Evolutionary conservation across 2,329 filamentous ascomycete genomes (phyloP).

Genomic region (Microdochium paspali): DNA sequence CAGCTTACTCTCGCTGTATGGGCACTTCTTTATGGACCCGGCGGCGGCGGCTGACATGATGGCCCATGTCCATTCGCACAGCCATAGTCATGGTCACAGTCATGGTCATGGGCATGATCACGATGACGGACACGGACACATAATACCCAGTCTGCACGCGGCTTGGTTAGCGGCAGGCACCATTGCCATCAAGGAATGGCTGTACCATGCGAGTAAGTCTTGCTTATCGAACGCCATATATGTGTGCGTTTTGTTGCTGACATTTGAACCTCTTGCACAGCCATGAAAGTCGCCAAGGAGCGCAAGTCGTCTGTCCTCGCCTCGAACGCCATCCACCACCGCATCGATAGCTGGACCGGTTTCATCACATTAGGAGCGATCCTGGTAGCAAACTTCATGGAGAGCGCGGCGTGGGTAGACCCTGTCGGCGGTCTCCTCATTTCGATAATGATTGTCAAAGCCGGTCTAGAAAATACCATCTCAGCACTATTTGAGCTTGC

Average conservation of each 20-base stretch:
- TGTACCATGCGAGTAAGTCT: conserved; percentile 89
- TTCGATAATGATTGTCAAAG: conserved; percentile 85
- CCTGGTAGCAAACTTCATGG: conserved; percentile 76
- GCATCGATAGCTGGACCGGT: conserved; percentile 89
- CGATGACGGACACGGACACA: conserved; percentile 52
- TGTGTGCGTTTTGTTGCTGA: conserved; percentile 11
- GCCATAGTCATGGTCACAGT: conserved; percentile 54
- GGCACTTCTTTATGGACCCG: conserved; percentile 61
- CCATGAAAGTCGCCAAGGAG: conserved; percentile 90
- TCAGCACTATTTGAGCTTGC: conserved; percentile 78
- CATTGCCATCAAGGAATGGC: conserved; percentile 89
- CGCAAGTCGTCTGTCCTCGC: conserved; percentile 93
- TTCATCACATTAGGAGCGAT: conserved; percentile 88
- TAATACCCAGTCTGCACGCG: conserved; percentile 79
- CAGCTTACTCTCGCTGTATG: conserved; percentile 59
- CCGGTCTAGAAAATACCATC: conserved; percentile 77
- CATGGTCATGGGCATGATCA: conserved; percentile 50
- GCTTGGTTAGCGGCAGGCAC: conserved; percentile 90
- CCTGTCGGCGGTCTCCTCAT: conserved; percentile 89
- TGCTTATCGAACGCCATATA: not conserved
- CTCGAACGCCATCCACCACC: conserved; percentile 93
- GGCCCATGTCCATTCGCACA: conserved; percentile 49
- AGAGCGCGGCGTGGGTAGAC: conserved; percentile 85
- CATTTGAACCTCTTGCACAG: conserved; percentile 30
- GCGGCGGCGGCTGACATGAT: conserved; percentile 41